Evolutionary conservation across 805 yeast species (phyloP), one percentile per base, ranked within the genome.

Genomic region (Monosporozyma servazzii): DNA sequence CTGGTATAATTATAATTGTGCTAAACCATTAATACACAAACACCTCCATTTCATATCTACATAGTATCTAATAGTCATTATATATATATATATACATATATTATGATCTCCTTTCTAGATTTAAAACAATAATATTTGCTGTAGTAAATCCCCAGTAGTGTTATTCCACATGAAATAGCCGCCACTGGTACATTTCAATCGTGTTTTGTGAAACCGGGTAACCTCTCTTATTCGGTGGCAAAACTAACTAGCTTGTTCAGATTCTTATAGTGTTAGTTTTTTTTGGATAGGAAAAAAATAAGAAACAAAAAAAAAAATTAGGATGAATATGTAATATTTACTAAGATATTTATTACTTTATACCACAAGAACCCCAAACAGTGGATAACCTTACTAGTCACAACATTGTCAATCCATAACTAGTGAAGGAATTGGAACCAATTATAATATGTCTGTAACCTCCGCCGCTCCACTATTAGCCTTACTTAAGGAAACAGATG

Each of bases 391-490:
- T 20, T 37, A 9, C 41, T 37, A 20, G 23, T 11, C 15, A 37
- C 23, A 37, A 18, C 23, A 8, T 11, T 33, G 37, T 15, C 37
- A 33, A 21, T 20, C 11, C 27, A 13, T 18, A 33, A 45, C 40
- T 31, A 45, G 48, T 23, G 20, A 21, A 27, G 45, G 30, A 15
- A 41, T 41, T 41, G 27, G 29, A 42, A 27, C 45, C 42, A 15
- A 40, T 25, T 17, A 39, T 43, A 51, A 21, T 25, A 66, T 66
- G 67, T 66, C 88, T 48, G 72, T 81, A 58, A 85, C 89, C 27
- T 80, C 95, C 42, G 96, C 98, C 47, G 89, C 95, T 37, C 95
- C 96, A 43, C 86, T 86, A 60, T 76, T 93, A 69, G 96, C 98
- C 40, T 79, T 93, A 56, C 76, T 93, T 64, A 81, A 81, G 55